phyloP scores from a whole-genome alignment of 2,329 filamentous ascomycete genomes.

The Fusarium sp. region DNA sequence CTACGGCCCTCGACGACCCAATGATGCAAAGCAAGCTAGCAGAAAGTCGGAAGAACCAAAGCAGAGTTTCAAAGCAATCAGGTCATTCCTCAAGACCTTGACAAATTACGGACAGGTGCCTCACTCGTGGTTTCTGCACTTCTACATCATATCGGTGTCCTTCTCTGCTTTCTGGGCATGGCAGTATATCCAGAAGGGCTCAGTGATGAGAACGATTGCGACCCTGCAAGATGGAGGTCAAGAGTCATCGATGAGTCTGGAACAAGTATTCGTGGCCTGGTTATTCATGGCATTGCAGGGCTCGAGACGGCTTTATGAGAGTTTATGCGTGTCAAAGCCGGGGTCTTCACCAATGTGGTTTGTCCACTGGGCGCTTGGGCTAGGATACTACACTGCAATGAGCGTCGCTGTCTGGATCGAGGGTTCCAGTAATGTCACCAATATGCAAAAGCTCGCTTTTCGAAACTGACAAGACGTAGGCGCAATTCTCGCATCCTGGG shows the following conservation, averaged over 20 bases:
- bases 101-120: constrained; percentile 70
- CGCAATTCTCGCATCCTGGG: constrained; percentile 52
- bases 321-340: constrained; percentile 71
- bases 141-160: constrained; percentile 80
- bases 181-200: constrained; percentile 70
- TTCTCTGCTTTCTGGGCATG: constrained; percentile 80
- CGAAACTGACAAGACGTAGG: constrained; percentile 40
- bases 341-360: constrained; percentile 83
- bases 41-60: constrained; percentile 23
- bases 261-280: constrained; percentile 76
- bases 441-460: not conserved
- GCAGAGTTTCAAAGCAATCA: constrained; percentile 25
- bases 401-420: constrained; percentile 88
- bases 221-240: constrained; percentile 49
- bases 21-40: constrained; percentile 34
- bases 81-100: constrained; percentile 48
- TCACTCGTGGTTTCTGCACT: constrained; percentile 90
- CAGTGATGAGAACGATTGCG: constrained; percentile 62
- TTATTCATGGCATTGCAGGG: constrained; percentile 81
- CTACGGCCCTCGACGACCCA: constrained; percentile 61
- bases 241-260: constrained; percentile 61
- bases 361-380: constrained; percentile 83
- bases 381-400: constrained; percentile 81
- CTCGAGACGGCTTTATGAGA: constrained; percentile 81
- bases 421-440: constrained; percentile 70